Evolutionary conservation across 176 grass and related monocot species (phyloP), one percentile per base, ranked within the genome.

Genomic region (Puya raimondii): DNA sequence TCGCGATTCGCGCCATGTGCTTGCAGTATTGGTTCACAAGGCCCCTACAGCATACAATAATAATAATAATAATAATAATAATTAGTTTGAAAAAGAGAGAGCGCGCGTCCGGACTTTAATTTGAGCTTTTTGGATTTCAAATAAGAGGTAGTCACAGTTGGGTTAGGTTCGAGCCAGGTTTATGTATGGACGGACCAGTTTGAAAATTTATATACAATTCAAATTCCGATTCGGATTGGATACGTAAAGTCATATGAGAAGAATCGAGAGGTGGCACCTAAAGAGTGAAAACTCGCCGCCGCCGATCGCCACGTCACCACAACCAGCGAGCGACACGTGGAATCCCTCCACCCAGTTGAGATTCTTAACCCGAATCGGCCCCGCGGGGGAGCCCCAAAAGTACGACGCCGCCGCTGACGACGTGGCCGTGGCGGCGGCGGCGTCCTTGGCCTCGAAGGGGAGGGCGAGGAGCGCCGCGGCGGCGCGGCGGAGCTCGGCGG

Each of bases 271-370:
- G 25, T n/a, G 1, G 27, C 11, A 47, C 21, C n/a, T 63, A 33
- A 27, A 47, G 61, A 63, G 7, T 48, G 52, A 70, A 42, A 11
- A 26, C 50, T 64, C 65, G 59, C 48, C 1, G 33, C n/a, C 27
- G 48, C 63, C 27, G 26, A 70, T 58, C 47, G 20, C 50, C 8
- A 23, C 48, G 26, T 51, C 48, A 12, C 33, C 47, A 1, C 9
- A 12, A 9, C 4, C 14, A 9, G 6, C 17, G 6, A 84, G 49
- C 16, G 64, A 33, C 49, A 96, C 29, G 11, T 96, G 88, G 42
- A 89, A 69, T 0, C 92, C 88, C 64, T 96, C 92, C 17, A 92
- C 50, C 88, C 86, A 96, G 70, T 91, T 96, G 57, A 89, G 17
- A 7, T 89, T 63, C 4, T 73, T 78, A 12, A 89, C 25, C 9